Percentiles rank a stretch among this genome's conserved stretches.
Conservation (phyloP, 208 protist species). For the Herpetomonas samuelpessoai region DNA sequence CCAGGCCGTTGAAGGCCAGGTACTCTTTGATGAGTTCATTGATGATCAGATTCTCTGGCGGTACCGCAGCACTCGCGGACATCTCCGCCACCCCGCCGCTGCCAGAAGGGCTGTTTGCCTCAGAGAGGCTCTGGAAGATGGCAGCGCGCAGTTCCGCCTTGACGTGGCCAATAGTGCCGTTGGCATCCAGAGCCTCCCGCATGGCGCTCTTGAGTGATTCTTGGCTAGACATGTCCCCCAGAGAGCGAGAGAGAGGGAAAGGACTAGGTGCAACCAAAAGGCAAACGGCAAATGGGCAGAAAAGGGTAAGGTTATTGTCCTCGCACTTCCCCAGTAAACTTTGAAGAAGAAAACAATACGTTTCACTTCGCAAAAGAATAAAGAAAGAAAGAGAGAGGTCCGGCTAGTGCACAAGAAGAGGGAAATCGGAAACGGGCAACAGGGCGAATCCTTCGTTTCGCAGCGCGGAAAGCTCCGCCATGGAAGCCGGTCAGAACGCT, state of each 20-base stretch:
- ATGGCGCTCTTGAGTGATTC: conserved; percentile 84
- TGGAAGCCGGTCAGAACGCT: no score
- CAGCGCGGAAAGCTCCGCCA: no score
- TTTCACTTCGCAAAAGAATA: no score
- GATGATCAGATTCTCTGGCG: conserved; percentile 91
- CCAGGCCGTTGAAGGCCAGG: conserved; percentile 86
- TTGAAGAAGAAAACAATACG: no score
- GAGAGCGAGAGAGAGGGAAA: conserved; percentile 3
- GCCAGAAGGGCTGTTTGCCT: conserved; percentile 13
- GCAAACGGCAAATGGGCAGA: neutral
- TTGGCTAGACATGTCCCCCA: conserved; percentile 64
- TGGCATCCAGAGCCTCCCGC: conserved; percentile 77
- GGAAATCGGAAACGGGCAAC: no score
- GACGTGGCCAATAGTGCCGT: conserved; percentile 83
- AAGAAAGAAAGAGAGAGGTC: no score
- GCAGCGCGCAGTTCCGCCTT: conserved; percentile 89
- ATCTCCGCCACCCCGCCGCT: conserved; percentile 3
- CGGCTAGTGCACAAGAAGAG: no score
- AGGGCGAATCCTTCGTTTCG: no score
- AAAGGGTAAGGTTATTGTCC: neutral
- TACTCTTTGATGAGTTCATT: conserved; percentile 96
- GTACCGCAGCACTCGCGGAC: conserved; percentile 40
- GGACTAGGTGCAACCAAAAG: conserved; percentile 5
- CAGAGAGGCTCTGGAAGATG: conserved; percentile 80
- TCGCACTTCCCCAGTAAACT: no score